A percentile compares a stretch with the other conserved stretches of the same genome.
phyloP scores from a whole-genome alignment of 2,329 filamentous ascomycete genomes.

The Aspergillus thermomutatus region DNA sequence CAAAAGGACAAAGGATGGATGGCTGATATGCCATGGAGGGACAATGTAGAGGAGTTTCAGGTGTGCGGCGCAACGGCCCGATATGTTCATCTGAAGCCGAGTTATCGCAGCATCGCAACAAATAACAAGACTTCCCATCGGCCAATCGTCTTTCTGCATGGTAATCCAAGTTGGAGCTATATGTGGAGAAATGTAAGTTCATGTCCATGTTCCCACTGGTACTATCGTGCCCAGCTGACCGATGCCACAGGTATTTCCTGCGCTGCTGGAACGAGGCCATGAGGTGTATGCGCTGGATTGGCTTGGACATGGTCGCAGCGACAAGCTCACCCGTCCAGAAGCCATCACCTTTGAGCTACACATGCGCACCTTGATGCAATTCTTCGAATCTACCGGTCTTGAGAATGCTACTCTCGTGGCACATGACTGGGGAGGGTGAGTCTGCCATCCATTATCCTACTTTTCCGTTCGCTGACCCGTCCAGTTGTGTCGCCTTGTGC shows the following conservation, averaged over 20 bases:
- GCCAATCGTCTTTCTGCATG: slow-evolving; percentile 13
- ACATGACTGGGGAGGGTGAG: background rate
- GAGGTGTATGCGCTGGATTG: slow-evolving; percentile 12
- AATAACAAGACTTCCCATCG: background rate
- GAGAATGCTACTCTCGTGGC: background rate
- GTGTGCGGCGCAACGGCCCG: background rate
- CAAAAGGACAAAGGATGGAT: background rate
- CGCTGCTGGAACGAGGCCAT: slow-evolving; percentile 5
- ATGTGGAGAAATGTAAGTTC: slow-evolving; percentile 14
- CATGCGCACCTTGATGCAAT: slow-evolving; percentile 8
- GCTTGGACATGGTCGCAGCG: slow-evolving; percentile 15
- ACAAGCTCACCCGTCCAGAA: slow-evolving; percentile 5
- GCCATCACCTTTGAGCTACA: slow-evolving; percentile 13
- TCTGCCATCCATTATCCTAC: background rate
- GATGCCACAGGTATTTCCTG: background rate
- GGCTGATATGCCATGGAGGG: background rate
- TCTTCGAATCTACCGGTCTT: slow-evolving; percentile 10
- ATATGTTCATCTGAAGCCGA: background rate
- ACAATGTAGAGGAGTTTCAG: background rate
- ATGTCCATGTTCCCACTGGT: background rate
- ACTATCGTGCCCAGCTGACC: background rate
- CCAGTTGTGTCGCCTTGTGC: background rate
- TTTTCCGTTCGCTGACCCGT: background rate
- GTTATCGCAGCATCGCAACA: background rate
- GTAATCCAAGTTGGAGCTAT: slow-evolving; percentile 14